phyloP scores from a whole-genome alignment of 305 asterid genomes.

The Fraxinus angustifolia region DNA sequence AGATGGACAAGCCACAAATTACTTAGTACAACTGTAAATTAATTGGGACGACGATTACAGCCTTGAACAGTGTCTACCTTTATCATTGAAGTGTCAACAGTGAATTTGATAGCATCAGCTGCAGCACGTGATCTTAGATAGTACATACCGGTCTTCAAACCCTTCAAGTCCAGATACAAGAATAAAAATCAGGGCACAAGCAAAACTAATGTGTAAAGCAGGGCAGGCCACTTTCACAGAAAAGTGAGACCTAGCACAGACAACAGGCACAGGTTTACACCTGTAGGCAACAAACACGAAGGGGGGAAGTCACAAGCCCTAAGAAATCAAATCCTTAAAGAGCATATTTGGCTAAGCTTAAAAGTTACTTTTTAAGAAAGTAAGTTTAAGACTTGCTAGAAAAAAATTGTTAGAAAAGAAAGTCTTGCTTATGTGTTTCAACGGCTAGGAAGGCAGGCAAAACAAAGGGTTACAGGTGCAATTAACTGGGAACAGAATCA shows the following conservation, averaged over 20 bases:
- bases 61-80: constrained; percentile 36
- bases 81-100: constrained; percentile 68
- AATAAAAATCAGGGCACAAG: neutral
- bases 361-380: neutral
- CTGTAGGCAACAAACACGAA: neutral
- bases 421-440: neutral
- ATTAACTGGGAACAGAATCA: neutral
- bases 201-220: neutral
- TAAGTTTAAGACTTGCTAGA: neutral
- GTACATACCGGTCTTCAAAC: constrained; percentile 55
- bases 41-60: neutral
- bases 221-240: neutral
- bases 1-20: neutral
- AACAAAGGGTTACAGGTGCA: neutral
- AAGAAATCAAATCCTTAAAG: neutral
- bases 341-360: neutral
- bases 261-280: neutral
- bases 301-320: neutral
- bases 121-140: constrained; percentile 50
- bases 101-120: constrained; percentile 87
- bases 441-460: neutral
- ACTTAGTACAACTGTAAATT: neutral
- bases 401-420: neutral
- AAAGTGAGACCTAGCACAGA: neutral
- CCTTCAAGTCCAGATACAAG: constrained; percentile 24